Evolutionary conservation across 257 asterid species (phyloP).

Genomic region (Datura wrightii): DNA sequence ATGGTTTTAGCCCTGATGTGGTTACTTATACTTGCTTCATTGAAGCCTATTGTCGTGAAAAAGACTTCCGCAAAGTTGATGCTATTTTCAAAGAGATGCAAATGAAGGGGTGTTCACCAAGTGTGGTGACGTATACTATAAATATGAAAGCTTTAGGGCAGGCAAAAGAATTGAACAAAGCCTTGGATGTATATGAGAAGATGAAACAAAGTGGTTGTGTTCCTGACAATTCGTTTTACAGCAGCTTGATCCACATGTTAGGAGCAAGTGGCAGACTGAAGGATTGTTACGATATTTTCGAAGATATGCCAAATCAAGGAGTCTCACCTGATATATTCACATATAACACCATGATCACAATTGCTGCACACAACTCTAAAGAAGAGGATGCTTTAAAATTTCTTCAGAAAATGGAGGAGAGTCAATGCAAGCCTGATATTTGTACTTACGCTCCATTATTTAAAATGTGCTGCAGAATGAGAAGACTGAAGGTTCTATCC

Average conservation of each 20-base stretch:
- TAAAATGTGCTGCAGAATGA: constrained; percentile 87
- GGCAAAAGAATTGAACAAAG: constrained; percentile 70
- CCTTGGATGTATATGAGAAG: constrained; percentile 67
- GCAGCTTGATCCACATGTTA: constrained; percentile 54
- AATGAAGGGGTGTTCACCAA: constrained; percentile 58
- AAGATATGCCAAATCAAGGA: constrained; percentile 82
- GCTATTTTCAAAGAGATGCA: constrained; percentile 62
- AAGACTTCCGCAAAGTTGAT: constrained; percentile 77
- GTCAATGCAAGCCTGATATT: constrained; percentile 63
- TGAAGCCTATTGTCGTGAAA: constrained; percentile 71
- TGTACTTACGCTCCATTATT: constrained; percentile 70
- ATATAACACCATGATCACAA: constrained; percentile 63
- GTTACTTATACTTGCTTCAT: constrained; percentile 69
- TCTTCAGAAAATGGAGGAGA: constrained; percentile 73
- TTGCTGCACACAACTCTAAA: constrained; percentile 50
- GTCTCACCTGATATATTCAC: constrained; percentile 54
- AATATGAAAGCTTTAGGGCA: constrained; percentile 63
- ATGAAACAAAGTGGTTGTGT: constrained; percentile 65
- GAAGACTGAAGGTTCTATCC: constrained; percentile 78
- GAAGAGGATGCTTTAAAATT: constrained; percentile 83
- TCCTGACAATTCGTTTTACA: constrained; percentile 70
- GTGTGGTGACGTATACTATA: constrained; percentile 68
- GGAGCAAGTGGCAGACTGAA: constrained; percentile 73
- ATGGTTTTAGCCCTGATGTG: constrained; percentile 61
- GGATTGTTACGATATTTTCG: constrained; percentile 73